These are phyloP conservation scores for Mallotus japonicus DNA, from an alignment of 441 rosid genomes.

Conservation along the genomic window DNA sequence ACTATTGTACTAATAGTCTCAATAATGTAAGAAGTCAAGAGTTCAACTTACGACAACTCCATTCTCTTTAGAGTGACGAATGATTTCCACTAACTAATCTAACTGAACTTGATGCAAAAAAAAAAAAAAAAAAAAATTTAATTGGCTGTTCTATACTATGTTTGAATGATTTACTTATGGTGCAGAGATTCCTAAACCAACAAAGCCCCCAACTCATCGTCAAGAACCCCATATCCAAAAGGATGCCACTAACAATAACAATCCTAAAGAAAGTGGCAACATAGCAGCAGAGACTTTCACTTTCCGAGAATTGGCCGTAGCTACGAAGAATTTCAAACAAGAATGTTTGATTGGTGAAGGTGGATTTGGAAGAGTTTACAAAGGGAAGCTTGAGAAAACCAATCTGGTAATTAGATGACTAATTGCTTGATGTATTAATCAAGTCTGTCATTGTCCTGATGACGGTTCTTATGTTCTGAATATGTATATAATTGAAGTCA, in stretches of 20 bases:
- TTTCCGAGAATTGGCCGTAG: constrained; percentile 75
- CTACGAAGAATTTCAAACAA: constrained; percentile 77
- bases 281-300: constrained; percentile 72
- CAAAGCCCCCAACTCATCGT: constrained; percentile 22
- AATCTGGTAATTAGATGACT: constrained; percentile 47
- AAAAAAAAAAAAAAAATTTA: too few species aligned
- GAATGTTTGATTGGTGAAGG: constrained; percentile 93
- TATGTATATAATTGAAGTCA: too few species aligned
- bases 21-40: too few species aligned
- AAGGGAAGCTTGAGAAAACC: constrained; percentile 61
- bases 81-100: too few species aligned
- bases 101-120: too few species aligned
- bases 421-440: too few species aligned
- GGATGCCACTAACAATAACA: constrained; percentile 22
- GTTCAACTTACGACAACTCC: too few species aligned
- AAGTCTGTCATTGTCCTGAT: too few species aligned
- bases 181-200: constrained; percentile 26
- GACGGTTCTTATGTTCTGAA: too few species aligned
- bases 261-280: constrained; percentile 23
- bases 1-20: too few species aligned
- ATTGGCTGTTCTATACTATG: too few species aligned
- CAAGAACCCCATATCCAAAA: constrained; percentile 14
- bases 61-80: too few species aligned
- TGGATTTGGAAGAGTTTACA: constrained; percentile 91
- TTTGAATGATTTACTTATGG: neutral